Conservation (phyloP, 2,329 filamentous ascomycete genomes). For the Colletotrichum paranaense region DNA sequence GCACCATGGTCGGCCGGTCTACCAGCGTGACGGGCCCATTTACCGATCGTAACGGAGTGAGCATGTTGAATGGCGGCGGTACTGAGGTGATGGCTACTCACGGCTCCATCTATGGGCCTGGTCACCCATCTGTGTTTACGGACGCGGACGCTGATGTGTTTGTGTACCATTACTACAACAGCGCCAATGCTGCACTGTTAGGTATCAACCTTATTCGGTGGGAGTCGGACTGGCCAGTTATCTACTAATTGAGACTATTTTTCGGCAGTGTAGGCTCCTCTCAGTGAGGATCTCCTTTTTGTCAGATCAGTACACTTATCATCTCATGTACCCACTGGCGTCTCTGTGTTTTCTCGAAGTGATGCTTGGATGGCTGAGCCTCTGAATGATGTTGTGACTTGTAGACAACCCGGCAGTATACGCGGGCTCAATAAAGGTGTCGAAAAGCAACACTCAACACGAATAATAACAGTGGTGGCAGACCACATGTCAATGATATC, state of each 20-base stretch:
- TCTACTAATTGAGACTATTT: conserved; percentile 37
- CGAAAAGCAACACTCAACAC: too few species aligned
- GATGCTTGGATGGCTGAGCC: too few species aligned
- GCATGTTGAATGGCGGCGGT: conserved; percentile 44
- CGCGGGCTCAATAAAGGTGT: too few species aligned
- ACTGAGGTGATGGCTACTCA: conserved; percentile 44
- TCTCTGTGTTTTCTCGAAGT: too few species aligned
- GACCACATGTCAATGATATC: too few species aligned
- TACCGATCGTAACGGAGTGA: conserved; percentile 40
- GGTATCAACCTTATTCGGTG: conserved; percentile 46
- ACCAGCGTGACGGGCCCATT: conserved; percentile 43
- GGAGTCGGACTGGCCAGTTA: conserved; percentile 44
- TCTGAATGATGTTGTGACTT: too few species aligned
- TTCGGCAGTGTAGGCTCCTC: background rate
- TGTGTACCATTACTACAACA: conserved; percentile 46
- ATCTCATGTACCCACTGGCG: accelerated
- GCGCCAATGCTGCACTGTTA: conserved; percentile 39
- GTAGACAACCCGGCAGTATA: too few species aligned
- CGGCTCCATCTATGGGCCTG: conserved; percentile 44
- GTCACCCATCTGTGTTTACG: conserved; percentile 45
- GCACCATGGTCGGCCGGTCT: conserved; percentile 47
- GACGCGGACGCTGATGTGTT: conserved; percentile 45
- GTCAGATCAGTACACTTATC: background rate
- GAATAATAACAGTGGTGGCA: accelerated
- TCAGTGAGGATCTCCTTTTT: accelerated